Conservation (phyloP, 1,284 basidiomycete genomes). For the Cronartium ribicola region DNA sequence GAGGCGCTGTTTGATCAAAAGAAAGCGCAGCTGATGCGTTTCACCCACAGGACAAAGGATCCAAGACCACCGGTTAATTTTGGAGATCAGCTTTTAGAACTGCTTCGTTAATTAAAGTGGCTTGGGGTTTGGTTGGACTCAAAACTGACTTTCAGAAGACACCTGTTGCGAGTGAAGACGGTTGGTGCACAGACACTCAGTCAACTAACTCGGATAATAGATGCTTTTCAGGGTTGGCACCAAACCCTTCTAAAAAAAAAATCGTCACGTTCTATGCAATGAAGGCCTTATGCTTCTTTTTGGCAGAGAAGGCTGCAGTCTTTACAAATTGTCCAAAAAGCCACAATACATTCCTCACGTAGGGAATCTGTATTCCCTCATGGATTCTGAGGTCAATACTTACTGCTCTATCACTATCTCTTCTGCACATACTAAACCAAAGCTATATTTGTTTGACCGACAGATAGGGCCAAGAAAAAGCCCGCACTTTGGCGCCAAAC, state of each 20-base stretch:
- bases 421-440: too few relatives aligned
- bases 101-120: not conserved
- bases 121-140: constrained; percentile 18
- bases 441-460: too few relatives aligned
- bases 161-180: not conserved
- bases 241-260: too few relatives aligned
- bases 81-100: not conserved
- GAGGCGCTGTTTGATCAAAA: constrained; percentile 26
- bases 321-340: too few relatives aligned
- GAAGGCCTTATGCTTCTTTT: too few relatives aligned
- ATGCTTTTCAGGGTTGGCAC: not conserved
- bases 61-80: not conserved
- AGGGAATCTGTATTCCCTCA: too few relatives aligned
- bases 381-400: too few relatives aligned
- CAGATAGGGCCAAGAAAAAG: too few relatives aligned
- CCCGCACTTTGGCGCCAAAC: constrained; percentile 44
- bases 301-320: too few relatives aligned
- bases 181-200: not conserved
- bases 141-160: not conserved
- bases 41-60: not conserved
- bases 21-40: constrained; percentile 6
- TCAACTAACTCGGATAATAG: not conserved
- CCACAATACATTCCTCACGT: too few relatives aligned
- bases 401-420: too few relatives aligned
- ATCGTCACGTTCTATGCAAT: too few relatives aligned